Percentiles rank a stretch among this genome's conserved stretches.
These are phyloP conservation scores for Trypanosomatidae sp. DNA, from an alignment of 208 protist species.

Conservation along the genomic window DNA sequence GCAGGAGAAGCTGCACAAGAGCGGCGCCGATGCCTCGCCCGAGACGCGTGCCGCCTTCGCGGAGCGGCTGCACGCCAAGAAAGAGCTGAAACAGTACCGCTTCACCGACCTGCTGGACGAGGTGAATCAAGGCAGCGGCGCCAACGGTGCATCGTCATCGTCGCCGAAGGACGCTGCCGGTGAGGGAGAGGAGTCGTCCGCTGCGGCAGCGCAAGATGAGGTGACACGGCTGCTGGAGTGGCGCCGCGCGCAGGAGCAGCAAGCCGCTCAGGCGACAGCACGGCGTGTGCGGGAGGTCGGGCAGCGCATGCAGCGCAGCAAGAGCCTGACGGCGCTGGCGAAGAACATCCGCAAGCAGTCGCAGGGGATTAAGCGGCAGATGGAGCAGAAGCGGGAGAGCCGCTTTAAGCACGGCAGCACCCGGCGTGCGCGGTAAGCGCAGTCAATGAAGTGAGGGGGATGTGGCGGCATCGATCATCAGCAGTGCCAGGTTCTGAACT, in stretches of 20 bases:
- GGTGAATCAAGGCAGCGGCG: constrained; percentile 7
- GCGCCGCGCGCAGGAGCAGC: constrained; percentile 39
- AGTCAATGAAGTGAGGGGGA: too few species aligned
- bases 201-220: constrained; percentile 43
- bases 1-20: constrained; percentile 54
- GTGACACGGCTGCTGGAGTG: constrained; percentile 51
- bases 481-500: too few species aligned
- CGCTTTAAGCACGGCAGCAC: constrained; percentile 67
- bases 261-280: constrained; percentile 33
- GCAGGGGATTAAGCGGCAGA: constrained; percentile 57
- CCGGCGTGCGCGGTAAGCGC: constrained; percentile 46
- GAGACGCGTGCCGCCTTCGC: constrained; percentile 39
- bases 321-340: constrained; percentile 69
- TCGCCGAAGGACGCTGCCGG: constrained; percentile 11
- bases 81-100: constrained; percentile 66
- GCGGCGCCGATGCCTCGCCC: constrained; percentile 25
- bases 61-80: constrained; percentile 48
- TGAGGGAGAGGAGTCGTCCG: background rate
- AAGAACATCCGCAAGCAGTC: constrained; percentile 84
- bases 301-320: constrained; percentile 84
- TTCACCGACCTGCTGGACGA: constrained; percentile 50
- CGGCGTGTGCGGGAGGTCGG: constrained; percentile 69
- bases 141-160: background rate
- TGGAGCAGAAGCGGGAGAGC: constrained; percentile 65
- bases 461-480: too few species aligned